Base-by-base conservation (phyloP, 2,329 filamentous ascomycete genomes). In the Claviceps fusiformis region DNA sequence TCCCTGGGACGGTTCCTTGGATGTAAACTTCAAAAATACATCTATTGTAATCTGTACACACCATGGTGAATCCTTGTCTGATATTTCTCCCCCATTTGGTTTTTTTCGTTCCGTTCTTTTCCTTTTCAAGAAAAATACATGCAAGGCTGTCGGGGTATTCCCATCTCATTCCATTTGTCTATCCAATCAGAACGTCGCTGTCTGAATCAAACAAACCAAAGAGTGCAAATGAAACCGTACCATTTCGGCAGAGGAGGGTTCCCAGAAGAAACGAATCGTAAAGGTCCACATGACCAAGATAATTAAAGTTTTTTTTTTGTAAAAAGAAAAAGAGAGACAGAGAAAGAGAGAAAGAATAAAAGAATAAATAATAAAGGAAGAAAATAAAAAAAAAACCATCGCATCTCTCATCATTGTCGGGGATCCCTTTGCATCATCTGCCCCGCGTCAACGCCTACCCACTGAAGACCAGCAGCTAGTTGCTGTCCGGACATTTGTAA, bases 361-460 rank as follows among this genome's bases (percentile, higher is more conserved):
- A 37, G 35, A 37, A 37, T 4, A 11, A 37, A 37, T 4, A 11
- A 10, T 11, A 13, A 11, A 37, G 11, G 10, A n/a, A 19, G 24
- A 37, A 37, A 33, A 10, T 3, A n/a, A 7, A 33, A 19, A 29
- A 17, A 7, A 15, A 29, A 3, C 27, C 24, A 13, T 24, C 19
- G 31, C 33, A 24, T 51, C 24, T 24, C 31, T 50, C 46, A 19
- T 46, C 44, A 59, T 19, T 45, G 50, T 45, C 44, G 62, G 9
- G 56, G 57, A 9, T 63, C 62, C 33, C 65, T 65, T 11, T 63
- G 62, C 66, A 75, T 72, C 68, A 76, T 71, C 51, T 71, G 69
- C 19, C 70, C 65, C 29, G 73, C 67, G 58, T 76, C 70, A 19
- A 75, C 70, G 15, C 68, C 71, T 4, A 73, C 70, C 75, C 75